These are phyloP conservation scores for Penicillium italicum DNA, from an alignment of 2,329 filamentous ascomycete species.

Conservation along the genomic window DNA sequence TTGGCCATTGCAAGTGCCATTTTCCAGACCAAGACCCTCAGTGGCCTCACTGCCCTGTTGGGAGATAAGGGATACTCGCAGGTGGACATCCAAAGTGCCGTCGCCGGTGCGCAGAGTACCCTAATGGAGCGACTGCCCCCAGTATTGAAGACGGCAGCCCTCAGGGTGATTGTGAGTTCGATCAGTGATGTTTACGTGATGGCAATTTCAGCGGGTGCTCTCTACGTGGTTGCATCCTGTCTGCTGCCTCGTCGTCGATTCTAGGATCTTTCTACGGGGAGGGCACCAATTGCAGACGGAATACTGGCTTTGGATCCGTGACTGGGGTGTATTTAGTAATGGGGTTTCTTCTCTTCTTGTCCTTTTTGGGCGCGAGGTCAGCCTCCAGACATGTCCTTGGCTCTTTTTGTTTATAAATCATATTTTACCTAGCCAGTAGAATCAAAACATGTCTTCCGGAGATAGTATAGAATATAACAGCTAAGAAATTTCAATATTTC, in stretches of 20 bases:
- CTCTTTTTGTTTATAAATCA: neutral
- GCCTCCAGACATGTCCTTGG: neutral
- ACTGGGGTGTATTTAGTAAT: neutral
- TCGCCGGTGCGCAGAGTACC: neutral
- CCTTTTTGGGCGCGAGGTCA: neutral
- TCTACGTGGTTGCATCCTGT: neutral
- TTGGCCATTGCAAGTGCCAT: slow-evolving; percentile 13
- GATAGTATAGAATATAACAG: neutral
- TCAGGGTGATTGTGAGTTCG: neutral
- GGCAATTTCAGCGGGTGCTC: neutral
- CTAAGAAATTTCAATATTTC: neutral
- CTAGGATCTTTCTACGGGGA: neutral
- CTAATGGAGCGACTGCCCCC: neutral
- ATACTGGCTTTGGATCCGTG: neutral
- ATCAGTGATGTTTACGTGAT: neutral
- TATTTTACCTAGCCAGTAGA: neutral
- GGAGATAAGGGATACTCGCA: neutral
- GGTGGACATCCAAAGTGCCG: neutral
- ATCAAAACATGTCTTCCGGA: neutral
- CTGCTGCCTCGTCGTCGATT: neutral
- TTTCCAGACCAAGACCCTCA: slow-evolving; percentile 3
- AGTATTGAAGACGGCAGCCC: neutral
- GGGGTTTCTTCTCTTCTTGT: neutral
- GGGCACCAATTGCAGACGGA: neutral
- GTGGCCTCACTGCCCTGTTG: neutral